Conservation (phyloP, 208 protist genomes). For the Borovskyia barvae region DNA sequence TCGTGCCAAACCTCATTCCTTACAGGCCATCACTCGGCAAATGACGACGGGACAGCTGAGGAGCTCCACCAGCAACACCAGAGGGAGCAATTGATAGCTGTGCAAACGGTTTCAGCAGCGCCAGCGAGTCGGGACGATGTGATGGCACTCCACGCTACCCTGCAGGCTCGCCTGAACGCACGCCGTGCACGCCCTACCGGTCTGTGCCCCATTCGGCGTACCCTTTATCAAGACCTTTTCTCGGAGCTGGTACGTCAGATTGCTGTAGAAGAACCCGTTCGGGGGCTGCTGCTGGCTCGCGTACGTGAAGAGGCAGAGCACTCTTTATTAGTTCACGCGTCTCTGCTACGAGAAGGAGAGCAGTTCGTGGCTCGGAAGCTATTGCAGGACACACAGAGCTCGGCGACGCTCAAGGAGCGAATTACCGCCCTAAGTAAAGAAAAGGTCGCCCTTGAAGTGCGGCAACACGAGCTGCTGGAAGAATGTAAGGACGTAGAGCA, state of each 20-base stretch:
- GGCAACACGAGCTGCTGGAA: constrained; percentile 31
- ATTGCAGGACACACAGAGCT: constrained; percentile 16
- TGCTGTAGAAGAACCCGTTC: constrained; percentile 97
- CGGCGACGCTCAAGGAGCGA: constrained; percentile 25
- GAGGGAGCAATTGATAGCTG: constrained; percentile 3
- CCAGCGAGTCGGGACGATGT: constrained; percentile 70
- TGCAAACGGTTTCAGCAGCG: constrained; percentile 60
- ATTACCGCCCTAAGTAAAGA: constrained; percentile 23
- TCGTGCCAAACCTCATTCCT: too few species aligned
- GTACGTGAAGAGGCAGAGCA: constrained; percentile 94
- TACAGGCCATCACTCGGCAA: too few species aligned
- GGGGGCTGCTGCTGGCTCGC: constrained; percentile 96
- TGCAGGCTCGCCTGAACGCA: constrained; percentile 87
- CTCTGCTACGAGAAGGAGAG: constrained; percentile 46
- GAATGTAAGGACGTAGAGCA: constrained; percentile 23
- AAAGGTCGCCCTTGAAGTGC: constrained; percentile 29
- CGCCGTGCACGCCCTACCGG: constrained; percentile 94
- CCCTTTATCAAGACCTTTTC: constrained; percentile 97
- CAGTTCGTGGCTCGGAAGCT: constrained; percentile 87
- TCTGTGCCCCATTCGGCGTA: constrained; percentile 96
- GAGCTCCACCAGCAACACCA: not conserved
- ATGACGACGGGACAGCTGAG: too few species aligned
- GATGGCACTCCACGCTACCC: constrained; percentile 81
- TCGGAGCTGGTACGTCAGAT: constrained; percentile 97
- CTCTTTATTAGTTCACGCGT: constrained; percentile 50